Evolutionary conservation across 108 stramenopile species (phyloP).

Genomic region (Conticribra guillardii): DNA sequence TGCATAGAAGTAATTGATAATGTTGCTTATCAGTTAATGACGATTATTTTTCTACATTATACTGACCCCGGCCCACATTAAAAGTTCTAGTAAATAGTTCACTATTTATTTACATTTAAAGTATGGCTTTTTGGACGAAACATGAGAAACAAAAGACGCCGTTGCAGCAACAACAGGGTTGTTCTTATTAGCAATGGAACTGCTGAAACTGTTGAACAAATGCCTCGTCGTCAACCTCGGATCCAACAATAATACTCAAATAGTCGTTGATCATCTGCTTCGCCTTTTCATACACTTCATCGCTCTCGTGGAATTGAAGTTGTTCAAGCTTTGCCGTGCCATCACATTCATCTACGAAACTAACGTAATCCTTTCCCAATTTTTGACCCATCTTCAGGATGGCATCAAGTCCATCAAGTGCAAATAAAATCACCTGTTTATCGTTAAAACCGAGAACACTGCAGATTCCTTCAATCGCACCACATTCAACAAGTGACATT

Average conservation of each 20-base stretch:
- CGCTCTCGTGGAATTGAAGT: neutral
- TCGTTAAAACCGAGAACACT: neutral
- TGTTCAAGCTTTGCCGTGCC: neutral
- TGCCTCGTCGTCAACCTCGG: neutral
- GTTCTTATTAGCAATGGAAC: too few species aligned
- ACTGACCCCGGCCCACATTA: too few species aligned
- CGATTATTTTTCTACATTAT: too few species aligned
- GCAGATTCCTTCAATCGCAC: neutral
- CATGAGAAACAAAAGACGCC: too few species aligned
- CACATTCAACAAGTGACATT: neutral
- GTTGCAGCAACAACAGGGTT: too few species aligned
- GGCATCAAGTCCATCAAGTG: neutral
- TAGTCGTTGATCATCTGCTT: neutral
- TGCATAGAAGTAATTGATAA: too few species aligned
- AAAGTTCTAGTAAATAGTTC: too few species aligned
- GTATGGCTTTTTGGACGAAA: too few species aligned
- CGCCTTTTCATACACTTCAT: neutral
- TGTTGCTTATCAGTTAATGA: too few species aligned
- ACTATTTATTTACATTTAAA: too few species aligned
- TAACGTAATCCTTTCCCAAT: neutral
- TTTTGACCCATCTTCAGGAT: neutral
- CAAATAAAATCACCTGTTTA: neutral
- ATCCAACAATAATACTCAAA: neutral
- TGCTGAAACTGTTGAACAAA: too few species aligned
- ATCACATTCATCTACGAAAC: neutral